Evolutionary conservation across 2,329 filamentous ascomycete species (phyloP).

Genomic region (Trichothecium roseum): DNA sequence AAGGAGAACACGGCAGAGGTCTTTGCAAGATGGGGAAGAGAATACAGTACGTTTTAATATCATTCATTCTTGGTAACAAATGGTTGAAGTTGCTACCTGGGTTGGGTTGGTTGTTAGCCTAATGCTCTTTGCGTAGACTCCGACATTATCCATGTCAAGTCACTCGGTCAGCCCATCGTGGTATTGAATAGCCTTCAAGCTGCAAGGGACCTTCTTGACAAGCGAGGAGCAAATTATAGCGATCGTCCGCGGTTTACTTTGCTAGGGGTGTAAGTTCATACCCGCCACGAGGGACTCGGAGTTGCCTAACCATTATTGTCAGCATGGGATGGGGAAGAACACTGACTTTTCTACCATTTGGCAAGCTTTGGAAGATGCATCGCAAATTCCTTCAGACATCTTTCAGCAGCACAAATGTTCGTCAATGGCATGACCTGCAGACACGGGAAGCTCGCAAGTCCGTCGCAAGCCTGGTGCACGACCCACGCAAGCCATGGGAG

Average conservation of each 20-base stretch:
- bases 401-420: conserved; percentile 28
- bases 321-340: conserved; percentile 37
- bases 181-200: conserved; percentile 32
- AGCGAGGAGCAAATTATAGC: conserved; percentile 31
- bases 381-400: conserved; percentile 30
- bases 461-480: conserved; percentile 17
- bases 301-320: no score
- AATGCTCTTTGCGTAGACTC: no score
- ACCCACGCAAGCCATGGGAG: conserved; percentile 26
- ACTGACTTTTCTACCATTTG: conserved; percentile 32
- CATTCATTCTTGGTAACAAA: no score
- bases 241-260: conserved; percentile 34
- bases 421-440: conserved; percentile 22
- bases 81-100: no score
- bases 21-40: no score
- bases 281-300: no score
- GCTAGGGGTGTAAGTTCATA: no score
- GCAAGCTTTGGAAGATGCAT: conserved; percentile 30
- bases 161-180: conserved; percentile 23
- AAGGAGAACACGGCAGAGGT: no score
- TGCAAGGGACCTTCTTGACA: conserved; percentile 33
- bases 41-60: no score
- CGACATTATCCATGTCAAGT: conserved; percentile 20
- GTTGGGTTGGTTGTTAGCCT: no score
- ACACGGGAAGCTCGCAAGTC: conserved; percentile 19